Base-by-base conservation (phyloP, 2,329 filamentous ascomycete genomes). In the Cladosporium sp. region DNA sequence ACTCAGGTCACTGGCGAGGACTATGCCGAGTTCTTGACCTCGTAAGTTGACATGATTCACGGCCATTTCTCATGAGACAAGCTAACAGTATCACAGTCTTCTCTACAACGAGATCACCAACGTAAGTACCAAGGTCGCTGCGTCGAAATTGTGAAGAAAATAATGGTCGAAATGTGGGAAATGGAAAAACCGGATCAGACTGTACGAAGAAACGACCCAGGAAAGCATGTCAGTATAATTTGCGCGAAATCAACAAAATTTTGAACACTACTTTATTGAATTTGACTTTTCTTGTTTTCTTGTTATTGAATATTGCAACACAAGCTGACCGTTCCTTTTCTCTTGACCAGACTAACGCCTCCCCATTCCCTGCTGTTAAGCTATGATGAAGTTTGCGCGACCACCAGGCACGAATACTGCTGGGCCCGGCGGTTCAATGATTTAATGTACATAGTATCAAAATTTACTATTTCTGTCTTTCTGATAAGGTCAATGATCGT, bases 1-100 rank as follows among this genome's bases (percentile, higher is more conserved):
- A 80, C 84, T 45, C 94, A 99, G 80, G 89, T 97, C 58, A 97
- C 93, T 3, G 94, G 94, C 57, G 94, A 97, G 80, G 92, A 97
- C 66, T 97, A 97, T 74, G 91, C 92, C 12, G 94, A 99, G 75
- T 97, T 97, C 79, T 76, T 99, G 78, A 97, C 91, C 63, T 80
- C 81, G 86, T 90, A 79, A 81, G 87, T 77, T 56, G 22, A 20
- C 54, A 20, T 54, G 28, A 8, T 49, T 10, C 25, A 55, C 62
- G 37, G 37, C 49, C 59, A 56, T 62, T 62, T 65, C 66, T 40
- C 28, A 40, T 60, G 45, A 17, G 59, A 66, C 32, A n/a, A 40
- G 39, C 62, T 67, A 50, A 65, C 61, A 70, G 63, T 2, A 24
- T 28, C 53, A 28, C 61, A 94, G 88, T 53, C 77, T 96, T 65